phyloP scores from a whole-genome alignment of 768 basidiomycete species.

The Amanita phalloides region DNA sequence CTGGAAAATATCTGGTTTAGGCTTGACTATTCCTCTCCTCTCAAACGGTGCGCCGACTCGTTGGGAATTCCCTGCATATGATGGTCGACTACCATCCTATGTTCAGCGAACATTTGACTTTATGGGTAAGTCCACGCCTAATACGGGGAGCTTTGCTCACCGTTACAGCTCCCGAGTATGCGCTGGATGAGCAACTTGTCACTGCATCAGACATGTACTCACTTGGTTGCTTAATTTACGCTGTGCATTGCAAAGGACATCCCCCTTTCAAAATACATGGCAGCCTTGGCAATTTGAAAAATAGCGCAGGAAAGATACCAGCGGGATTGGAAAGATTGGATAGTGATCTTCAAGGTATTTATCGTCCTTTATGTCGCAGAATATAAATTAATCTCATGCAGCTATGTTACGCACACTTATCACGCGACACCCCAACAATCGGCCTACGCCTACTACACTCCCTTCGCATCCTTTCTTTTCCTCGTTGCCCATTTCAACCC shows the following conservation, averaged over 20 bases:
- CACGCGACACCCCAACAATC: conserved; percentile 60
- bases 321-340: conserved; percentile 59
- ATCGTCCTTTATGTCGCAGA: background rate
- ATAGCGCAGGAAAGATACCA: conserved; percentile 54
- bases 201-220: conserved; percentile 92
- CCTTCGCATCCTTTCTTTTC: conserved; percentile 89
- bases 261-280: conserved; percentile 85
- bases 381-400: conserved; percentile 18
- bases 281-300: conserved; percentile 57
- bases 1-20: conserved; percentile 93
- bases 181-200: conserved; percentile 75
- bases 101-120: conserved; percentile 93
- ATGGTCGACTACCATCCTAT: conserved; percentile 67
- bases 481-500: conserved; percentile 87
- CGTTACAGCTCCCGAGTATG: conserved; percentile 80
- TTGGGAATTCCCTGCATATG: conserved; percentile 89
- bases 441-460: conserved; percentile 73
- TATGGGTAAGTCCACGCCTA: conserved; percentile 50
- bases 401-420: conserved; percentile 74
- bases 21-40: conserved; percentile 71
- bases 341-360: conserved; percentile 57
- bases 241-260: conserved; percentile 80
- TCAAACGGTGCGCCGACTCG: conserved; percentile 63
- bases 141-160: background rate
- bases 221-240: conserved; percentile 83